Evolutionary conservation across 2,329 filamentous ascomycete species (phyloP), one percentile per base, ranked within the genome.

Genomic region (Ascochyta clinopodiicola): DNA sequence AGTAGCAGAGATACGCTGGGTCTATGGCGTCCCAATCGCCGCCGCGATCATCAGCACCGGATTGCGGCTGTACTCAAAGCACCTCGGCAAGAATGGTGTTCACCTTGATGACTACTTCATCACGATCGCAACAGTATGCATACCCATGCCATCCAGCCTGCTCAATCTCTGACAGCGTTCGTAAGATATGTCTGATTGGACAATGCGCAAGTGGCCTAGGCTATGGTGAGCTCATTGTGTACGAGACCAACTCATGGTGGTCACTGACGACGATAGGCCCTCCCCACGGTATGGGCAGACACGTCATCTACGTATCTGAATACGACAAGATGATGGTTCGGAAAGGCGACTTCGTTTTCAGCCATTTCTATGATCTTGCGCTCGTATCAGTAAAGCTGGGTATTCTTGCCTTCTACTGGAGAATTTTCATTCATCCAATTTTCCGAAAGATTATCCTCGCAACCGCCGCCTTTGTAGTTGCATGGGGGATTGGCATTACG

Each of bases 281-380:
- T 42, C 68, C 69, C 15, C 63, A 73, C 37, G 70, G 70, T 13
- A 72, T 73, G 68, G 70, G 69, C 15, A 62, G 64, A 38, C 70
- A 73, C 59, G 69, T 73, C 32, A 69, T 62, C 27, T 65, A 62
- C 19, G 68, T 71, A 6, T 62, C 63, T 17, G 55, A 59, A 9
- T 54, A 71, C 25, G 63, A 71, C 40, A 51, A 63, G 39, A 68
- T 61, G 49, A 72, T 68, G 61, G 67, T 73, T n/a, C 68, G 70
- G 35, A 66, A 70, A 59, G 70, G 69, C 44, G 70, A 73, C 57
- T 73, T 70, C 51, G 61, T 73, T 38, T 72, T 73, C 59, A 71
- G 68, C 40, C 70, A 73, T 34, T 72, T 72, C 58, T 73, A 73
- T 57, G 70, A 73, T 53, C 45, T 72, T 17, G 70, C 70, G 2